phyloP scores from a whole-genome alignment of 345 rosid genomes.

The Pugionium cornutum region DNA sequence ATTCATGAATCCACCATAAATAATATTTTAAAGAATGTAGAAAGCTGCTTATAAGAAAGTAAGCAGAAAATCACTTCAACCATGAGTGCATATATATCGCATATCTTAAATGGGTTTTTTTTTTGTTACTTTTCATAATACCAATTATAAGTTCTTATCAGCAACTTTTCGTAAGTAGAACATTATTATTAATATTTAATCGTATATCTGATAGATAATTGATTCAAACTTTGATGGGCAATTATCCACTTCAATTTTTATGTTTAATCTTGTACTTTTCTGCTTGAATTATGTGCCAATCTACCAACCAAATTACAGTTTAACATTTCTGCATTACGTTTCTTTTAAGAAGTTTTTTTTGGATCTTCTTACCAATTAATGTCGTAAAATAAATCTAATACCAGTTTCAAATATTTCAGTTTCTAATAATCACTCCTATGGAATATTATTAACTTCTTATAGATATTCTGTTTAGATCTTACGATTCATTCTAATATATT shows the following conservation, averaged over 20 bases:
- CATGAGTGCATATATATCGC: no score
- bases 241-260: slow-evolving; percentile 1
- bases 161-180: slow-evolving; percentile 3
- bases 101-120: no score
- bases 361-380: no score
- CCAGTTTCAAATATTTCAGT: no score
- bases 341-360: background rate
- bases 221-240: slow-evolving; percentile 19
- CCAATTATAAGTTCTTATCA: slow-evolving; percentile 10
- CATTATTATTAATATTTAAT: background rate
- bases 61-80: no score
- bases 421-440: no score
- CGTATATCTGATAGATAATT: background rate
- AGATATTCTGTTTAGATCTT: no score
- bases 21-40: no score
- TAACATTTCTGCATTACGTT: slow-evolving; percentile 20
- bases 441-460: no score
- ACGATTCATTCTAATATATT: background rate
- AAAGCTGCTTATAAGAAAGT: no score
- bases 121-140: no score
- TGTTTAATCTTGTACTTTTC: slow-evolving; percentile 13
- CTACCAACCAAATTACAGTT: slow-evolving; percentile 29
- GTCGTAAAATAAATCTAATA: no score
- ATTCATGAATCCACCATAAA: background rate
- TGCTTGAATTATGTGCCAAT: slow-evolving; percentile 25